Percentiles rank a stretch among this genome's conserved stretches.
These are phyloP conservation scores for Eucalyptus caleyi DNA, from an alignment of 345 rosid species.

Conservation along the genomic window DNA sequence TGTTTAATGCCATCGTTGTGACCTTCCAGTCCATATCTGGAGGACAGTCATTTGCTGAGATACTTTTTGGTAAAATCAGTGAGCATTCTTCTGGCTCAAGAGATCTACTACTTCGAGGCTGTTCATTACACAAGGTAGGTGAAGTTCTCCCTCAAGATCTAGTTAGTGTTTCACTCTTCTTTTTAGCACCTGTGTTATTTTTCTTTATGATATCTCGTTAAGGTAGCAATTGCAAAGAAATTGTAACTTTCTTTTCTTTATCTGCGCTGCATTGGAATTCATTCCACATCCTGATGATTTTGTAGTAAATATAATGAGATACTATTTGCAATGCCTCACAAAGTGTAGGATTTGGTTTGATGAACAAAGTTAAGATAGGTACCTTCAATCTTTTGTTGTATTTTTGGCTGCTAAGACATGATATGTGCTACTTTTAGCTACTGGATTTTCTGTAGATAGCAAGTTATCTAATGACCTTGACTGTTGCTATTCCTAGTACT, in stretches of 20 bases:
- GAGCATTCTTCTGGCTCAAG: constrained; percentile 35
- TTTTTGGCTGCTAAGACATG: neutral
- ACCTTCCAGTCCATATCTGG: constrained; percentile 75
- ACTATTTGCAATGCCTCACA: neutral
- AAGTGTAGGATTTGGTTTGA: neutral
- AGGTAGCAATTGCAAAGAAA: neutral
- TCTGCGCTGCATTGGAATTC: neutral
- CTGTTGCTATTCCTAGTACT: neutral
- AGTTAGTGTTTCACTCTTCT: neutral
- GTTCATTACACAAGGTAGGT: constrained; percentile 63
- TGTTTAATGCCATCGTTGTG: neutral
- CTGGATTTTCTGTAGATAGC: neutral
- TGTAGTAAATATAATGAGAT: neutral
- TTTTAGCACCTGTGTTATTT: neutral
- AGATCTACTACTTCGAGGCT: constrained; percentile 45
- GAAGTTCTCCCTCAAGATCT: neutral
- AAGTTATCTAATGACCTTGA: neutral
- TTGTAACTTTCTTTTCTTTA: neutral
- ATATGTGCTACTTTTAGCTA: neutral
- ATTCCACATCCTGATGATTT: neutral
- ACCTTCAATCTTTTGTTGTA: neutral
- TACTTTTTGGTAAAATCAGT: constrained; percentile 49
- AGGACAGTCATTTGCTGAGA: constrained; percentile 84
- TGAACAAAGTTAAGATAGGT: neutral
- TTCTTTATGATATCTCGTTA: neutral